Percentiles rank a stretch among this genome's conserved stretches.
Conservation (phyloP, 495 filamentous ascomycete species). For the Aspergillus nidulans region DNA sequence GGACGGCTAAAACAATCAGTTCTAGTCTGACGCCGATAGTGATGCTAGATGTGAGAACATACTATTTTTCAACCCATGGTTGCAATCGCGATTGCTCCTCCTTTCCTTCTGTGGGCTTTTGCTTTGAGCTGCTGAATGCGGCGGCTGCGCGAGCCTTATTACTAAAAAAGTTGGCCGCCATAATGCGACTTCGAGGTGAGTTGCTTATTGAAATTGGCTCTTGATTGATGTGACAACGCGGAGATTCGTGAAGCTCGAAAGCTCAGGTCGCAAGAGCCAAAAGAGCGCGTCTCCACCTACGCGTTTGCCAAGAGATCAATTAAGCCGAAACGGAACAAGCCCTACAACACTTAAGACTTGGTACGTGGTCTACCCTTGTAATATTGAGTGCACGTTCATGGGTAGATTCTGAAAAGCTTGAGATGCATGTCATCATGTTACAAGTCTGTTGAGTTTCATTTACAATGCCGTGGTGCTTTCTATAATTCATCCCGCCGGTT, state of each 20-base stretch:
- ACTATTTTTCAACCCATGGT: slow-evolving; percentile 99
- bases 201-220: background rate
- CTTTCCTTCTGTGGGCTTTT: slow-evolving; percentile 51
- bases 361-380: background rate
- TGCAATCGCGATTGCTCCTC: slow-evolving; percentile 67
- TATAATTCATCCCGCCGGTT: slow-evolving; percentile 54
- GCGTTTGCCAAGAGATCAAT: slow-evolving; percentile 23
- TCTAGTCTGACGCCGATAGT: background rate
- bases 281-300: slow-evolving; percentile 40
- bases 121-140: slow-evolving; percentile 45
- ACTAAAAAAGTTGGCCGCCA: slow-evolving; percentile 82
- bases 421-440: too few relatives aligned
- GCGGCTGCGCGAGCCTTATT: slow-evolving; percentile 86
- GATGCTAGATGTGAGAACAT: slow-evolving; percentile 23
- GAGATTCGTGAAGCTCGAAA: background rate
- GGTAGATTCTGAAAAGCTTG: too few relatives aligned
- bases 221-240: background rate
- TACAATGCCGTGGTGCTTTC: too few relatives aligned
- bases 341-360: background rate
- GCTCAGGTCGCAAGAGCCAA: slow-evolving; percentile 16
- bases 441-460: too few relatives aligned
- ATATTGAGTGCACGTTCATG: too few relatives aligned
- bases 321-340: background rate
- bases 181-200: background rate
- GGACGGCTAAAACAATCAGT: slow-evolving; percentile 61